Base-by-base conservation (phyloP, 192 early-diverging fungal species). In the Kappamyces sp. region DNA sequence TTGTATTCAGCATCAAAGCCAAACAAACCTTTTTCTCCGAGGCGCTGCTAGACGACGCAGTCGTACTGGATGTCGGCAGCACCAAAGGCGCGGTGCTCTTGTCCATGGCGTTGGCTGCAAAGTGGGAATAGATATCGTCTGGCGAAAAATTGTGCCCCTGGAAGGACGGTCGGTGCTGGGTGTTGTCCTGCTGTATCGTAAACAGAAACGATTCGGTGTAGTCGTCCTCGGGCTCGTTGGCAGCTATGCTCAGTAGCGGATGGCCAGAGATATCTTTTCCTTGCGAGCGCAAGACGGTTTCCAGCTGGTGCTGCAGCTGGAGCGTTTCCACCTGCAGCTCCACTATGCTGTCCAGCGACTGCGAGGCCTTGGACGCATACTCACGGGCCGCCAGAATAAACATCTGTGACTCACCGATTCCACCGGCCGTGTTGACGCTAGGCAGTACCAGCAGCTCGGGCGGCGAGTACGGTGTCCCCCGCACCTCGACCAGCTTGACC, bases 271-370 rank as follows among this genome's bases (percentile, higher is more conserved):
- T 0, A 23, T 23, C 23, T 23, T 23, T 23, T 23, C 23, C 23
- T 0, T 23, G 23, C 23, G 23, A 23, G 23, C 23, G 23, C 55
- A 74, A 33, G 40, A 50, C 59, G 3, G 33, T 41, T 39, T 70
- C 68, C 41, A 70, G 52, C 42, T 58, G 63, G 13, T 60, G 34
- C 37, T 69, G 43, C 34, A 74, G 49, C 61, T 66, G 53, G 3
- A 71, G 15, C 40, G 71, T 74, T 41, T 72, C 66, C 35, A 74
- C 67, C 23, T 64, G 64, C 10, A 61, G 58, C 42, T 74, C 72
- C 12, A 74, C 40, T 36, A 74, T 55, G 39, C 54, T 63, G 62
- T 74, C 72, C 7, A 74, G 49, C 15, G 65, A 34, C 40, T 58
- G 34, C 33, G 68, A 47, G 5, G 64, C 65, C 53, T 71, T 70